A percentile compares a stretch with the other conserved stretches of the same genome.
These are phyloP conservation scores for Chaetomium sp. DNA, from an alignment of 2,329 filamentous ascomycete genomes.

Conservation along the genomic window DNA sequence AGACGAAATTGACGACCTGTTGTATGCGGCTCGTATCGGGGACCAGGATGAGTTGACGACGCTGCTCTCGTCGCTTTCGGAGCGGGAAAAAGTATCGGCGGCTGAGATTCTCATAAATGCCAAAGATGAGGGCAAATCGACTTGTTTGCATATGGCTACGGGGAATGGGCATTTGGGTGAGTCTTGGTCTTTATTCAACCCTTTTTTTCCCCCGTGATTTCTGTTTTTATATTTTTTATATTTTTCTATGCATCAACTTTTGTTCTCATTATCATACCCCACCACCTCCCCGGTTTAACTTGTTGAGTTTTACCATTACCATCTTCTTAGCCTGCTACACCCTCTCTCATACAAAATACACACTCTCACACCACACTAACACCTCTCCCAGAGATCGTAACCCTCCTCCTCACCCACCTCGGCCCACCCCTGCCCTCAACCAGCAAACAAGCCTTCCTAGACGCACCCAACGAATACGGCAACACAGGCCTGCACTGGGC, in stretches of 20 bases:
- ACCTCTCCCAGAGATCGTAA: conserved; percentile 37
- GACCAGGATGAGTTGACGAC: conserved; percentile 63
- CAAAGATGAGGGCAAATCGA: conserved; percentile 69
- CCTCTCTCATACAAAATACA: neutral
- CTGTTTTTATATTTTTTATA: neutral
- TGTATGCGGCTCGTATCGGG: conserved; percentile 77
- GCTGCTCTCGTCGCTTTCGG: conserved; percentile 52
- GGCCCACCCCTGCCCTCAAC: conserved; percentile 27
- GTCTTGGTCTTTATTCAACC: conserved; percentile 10
- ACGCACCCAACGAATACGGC: conserved; percentile 68
- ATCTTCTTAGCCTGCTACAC: too few species aligned
- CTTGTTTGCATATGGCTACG: conserved; percentile 83
- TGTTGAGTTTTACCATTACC: too few species aligned
- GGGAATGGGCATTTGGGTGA: conserved; percentile 82
- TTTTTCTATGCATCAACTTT: neutral
- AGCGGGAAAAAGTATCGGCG: conserved; percentile 52
- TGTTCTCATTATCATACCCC: neutral
- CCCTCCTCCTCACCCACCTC: conserved; percentile 38
- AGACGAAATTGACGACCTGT: conserved; percentile 84
- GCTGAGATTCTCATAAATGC: conserved; percentile 63
- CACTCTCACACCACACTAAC: neutral
- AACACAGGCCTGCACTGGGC: conserved; percentile 96
- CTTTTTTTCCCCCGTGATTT: neutral
- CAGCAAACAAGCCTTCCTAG: conserved; percentile 48
- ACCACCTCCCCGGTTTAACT: neutral